Evolutionary conservation across 257 asterid species (phyloP).

Genomic region (Lycium barbarum): DNA sequence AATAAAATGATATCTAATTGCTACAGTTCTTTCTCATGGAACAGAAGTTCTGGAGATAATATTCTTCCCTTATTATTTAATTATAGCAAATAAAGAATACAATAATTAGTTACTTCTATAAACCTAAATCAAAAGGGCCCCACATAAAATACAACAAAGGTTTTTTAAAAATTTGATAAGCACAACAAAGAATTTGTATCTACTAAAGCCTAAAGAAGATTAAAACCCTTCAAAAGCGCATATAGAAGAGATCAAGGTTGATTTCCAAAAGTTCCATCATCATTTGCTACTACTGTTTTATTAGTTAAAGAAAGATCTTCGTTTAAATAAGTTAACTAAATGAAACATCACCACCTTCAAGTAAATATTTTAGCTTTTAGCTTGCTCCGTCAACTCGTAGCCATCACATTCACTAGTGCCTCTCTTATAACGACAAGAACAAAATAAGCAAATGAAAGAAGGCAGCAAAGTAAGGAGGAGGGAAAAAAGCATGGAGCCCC

Average conservation of each 20-base stretch:
- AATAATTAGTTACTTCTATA: background rate
- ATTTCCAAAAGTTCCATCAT: background rate
- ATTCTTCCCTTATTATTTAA: background rate
- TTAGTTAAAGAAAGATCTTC: background rate
- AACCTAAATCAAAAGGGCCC: background rate
- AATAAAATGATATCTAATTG: background rate
- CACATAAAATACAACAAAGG: background rate
- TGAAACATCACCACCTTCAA: background rate
- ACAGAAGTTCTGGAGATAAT: background rate
- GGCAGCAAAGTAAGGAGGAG: background rate
- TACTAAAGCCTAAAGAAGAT: background rate
- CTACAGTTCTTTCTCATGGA: background rate
- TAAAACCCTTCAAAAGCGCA: too few species aligned
- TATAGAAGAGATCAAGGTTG: background rate
- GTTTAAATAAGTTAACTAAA: background rate
- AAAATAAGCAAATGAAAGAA: slow-evolving; percentile 24
- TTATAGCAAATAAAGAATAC: background rate
- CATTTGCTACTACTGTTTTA: background rate
- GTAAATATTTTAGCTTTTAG: background rate
- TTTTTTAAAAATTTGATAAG: background rate
- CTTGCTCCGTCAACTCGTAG: background rate
- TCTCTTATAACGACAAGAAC: background rate
- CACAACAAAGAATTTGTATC: background rate
- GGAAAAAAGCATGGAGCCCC: background rate
- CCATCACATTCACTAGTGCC: background rate